Evolutionary conservation across 805 yeast species (phyloP), one percentile per base, ranked within the genome.

Genomic region (Ogataea methylovora): DNA sequence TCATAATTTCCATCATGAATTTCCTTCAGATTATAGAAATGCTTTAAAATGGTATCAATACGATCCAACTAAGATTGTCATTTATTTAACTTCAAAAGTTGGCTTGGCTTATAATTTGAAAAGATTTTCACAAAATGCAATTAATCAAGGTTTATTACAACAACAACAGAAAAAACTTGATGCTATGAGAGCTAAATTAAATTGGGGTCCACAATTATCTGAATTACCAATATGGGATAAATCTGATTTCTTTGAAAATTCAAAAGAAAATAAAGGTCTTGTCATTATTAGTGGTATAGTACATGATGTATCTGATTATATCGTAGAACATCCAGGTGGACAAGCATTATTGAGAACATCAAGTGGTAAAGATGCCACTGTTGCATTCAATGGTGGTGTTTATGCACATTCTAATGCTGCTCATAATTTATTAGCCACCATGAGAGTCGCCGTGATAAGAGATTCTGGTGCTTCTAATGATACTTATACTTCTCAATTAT

Each of bases 1-100:
- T 68, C 92, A 84, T 54, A 84, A 84, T 63, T 84, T 83, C 76
- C 94, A 84, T 60, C 94, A 84, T 58, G 94, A 83, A 66, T 84
- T 83, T 71, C 92, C 94, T 49, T 73, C 84, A 14, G 94, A 84
- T 63, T 84, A 83, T 71, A 76, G 94, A 72, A 83, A 83, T 54
- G 92, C 92, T 24, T 69, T 83, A 54, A 79, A 76, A 55, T 83
- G 92, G 92, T 83, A 78, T 67, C 90, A 83, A 68, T 83, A 76
- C 54, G 94, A 84, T 56, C 94, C 94, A 45, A 82, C 92, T 32
- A 83, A 83, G 61, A 50, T 73, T 31, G 48, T 70, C 34, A 81
- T 83, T 46, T 82, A 67, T 58, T 20, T 58, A 6, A 59, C 71
- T 36, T 79, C 84, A 12, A 69, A 77, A 56, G 38, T 81, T 20